Evolutionary conservation across 1,284 basidiomycete species (phyloP), one percentile per base, ranked within the genome.

Genomic region (Retiboletus fuscus): DNA sequence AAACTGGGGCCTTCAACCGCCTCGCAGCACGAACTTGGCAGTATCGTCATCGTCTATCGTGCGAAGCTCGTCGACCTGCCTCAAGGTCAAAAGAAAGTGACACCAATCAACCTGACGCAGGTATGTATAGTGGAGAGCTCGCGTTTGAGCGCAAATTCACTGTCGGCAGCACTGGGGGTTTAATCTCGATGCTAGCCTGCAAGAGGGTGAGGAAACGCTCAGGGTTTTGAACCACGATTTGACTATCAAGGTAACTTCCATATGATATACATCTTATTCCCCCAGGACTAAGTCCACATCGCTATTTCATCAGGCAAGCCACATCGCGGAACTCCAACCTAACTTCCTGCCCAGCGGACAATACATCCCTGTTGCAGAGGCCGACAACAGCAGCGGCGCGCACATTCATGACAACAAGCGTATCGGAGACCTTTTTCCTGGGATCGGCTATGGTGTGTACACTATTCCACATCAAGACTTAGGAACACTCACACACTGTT

Each of bases 51-150:
- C 26, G 84, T 92, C 13, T 94, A 94, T 77, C 86, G 93, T 51
- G 91, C 91, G 22, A 91, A 88, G 78, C 81, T 93, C 6, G 80
- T 83, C 34, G 86, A 87, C 70, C 13, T 70, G 1, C 82, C 79
- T 46, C 64, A 75, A 20, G 70, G 73, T 12, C 83, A 81, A 69
- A 75, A 73, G 62, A 67, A 58, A 15, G 90, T 93, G 10, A 93
- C 92, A 13, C 91, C 92, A 1, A 84, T 93, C 69, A 94, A 94
- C 76, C 79, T 93, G 20, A 93, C 92, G 10, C 92, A 93, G 86
- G 92, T 92, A 73, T 58, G 72, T 61, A 46, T 26, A 20, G 2
- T 80, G 69, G 11, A 6, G 51, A 43, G 26, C 55, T 30, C 11
- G 26, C 28, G 47, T 13, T n/a, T 44, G 63, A 3, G 28, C n/a